Percentiles rank a stretch among this genome's conserved stretches.
Evolutionary conservation across 225 moss, liverwort and hornwort species (phyloP).

Genomic region (Climacium dendroides): DNA sequence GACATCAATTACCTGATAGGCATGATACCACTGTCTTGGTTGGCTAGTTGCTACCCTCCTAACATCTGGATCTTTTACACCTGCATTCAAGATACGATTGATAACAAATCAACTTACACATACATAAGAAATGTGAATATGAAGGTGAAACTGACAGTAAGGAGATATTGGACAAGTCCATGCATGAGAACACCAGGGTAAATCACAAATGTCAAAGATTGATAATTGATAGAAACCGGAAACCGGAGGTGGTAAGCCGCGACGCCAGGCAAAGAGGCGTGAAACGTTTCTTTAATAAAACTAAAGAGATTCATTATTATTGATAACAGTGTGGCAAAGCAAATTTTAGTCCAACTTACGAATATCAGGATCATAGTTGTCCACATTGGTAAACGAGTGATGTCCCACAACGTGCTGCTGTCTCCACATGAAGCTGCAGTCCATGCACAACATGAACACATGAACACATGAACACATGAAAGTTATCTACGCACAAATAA

Average conservation of each 20-base stretch:
- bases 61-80: slow-evolving; percentile 92
- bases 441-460: neutral
- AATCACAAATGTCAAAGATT: neutral
- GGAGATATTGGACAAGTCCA: neutral
- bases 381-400: slow-evolving; percentile 92
- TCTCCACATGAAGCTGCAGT: slow-evolving; percentile 95
- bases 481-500: neutral
- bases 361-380: slow-evolving; percentile 93
- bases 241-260: neutral
- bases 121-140: neutral
- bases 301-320: neutral
- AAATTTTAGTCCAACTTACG: slow-evolving; percentile 34
- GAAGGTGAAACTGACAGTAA: neutral
- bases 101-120: neutral
- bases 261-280: neutral
- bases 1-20: slow-evolving; percentile 61
- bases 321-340: neutral
- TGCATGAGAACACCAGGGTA: neutral
- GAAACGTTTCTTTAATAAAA: neutral
- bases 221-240: neutral
- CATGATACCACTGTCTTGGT: slow-evolving; percentile 89
- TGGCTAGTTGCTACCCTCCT: slow-evolving; percentile 77
- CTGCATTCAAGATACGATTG: slow-evolving; percentile 18
- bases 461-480: neutral
- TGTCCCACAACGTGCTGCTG: slow-evolving; percentile 99